Evolutionary conservation across 768 basidiomycete genomes (phyloP), one percentile per base, ranked within the genome.

Genomic region (Tulasnella sp.): DNA sequence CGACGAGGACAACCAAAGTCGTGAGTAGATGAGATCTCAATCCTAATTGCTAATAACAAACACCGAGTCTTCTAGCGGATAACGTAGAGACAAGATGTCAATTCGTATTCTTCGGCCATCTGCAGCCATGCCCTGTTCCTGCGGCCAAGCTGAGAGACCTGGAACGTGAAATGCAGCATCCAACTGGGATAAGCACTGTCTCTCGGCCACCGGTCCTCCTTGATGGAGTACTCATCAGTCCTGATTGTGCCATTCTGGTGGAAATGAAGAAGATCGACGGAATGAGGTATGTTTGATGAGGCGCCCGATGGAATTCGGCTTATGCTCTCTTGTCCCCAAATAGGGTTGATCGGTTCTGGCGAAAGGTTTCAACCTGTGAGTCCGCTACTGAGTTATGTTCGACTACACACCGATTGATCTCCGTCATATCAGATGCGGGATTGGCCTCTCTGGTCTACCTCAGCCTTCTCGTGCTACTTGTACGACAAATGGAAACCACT

Each of bases 221-320:
- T 67, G 88, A 88, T 73, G 92, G 90, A 11, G 85, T 96, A 9
- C 82, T 95, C 0, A 82, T 96, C 70, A 96, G 95, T 82, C 89
- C 88, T 81, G 89, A 93, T 79, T 97, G 95, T 82, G 95, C 93
- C 3, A 84, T 95, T 51, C 83, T 94, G 51, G 90, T 90, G 73
- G 90, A 91, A 78, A 82, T 94, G 5, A 86, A 86, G 37, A 88
- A 91, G 32, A 89, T 91, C 0, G 87, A 90, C 67, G 94, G 94
- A 0, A 82, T 96, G 73, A 88, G 92, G 91, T 93, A 29, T 29
- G 67, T 23, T 71, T 48, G 44, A 13, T 20, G 57, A 55, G 2
- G 23, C 46, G 5, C 3, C 11, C 23, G 23, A 20, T 55, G 23
- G 26, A 42, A 42, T 71, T 5, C 73, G 20, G 16, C 69, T 39